These are phyloP conservation scores for Phytophthora lateralis DNA, from an alignment of 352 stramenopile species.

Conservation along the genomic window DNA sequence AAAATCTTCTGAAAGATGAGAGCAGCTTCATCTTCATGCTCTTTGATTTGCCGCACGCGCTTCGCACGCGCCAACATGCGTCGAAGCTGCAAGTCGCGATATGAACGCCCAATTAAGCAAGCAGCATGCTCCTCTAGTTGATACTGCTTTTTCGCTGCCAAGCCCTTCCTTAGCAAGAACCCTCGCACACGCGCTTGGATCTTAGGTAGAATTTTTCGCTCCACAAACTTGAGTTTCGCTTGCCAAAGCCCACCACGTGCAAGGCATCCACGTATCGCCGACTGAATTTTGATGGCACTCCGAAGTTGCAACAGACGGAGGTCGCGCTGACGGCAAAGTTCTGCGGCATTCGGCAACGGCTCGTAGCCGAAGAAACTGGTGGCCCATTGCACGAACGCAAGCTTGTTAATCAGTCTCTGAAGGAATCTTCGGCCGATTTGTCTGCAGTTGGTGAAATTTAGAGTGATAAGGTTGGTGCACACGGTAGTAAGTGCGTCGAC, in stretches of 20 bases:
- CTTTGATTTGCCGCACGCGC: constrained; percentile 56
- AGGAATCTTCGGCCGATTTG: constrained; percentile 78
- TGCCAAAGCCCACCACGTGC: constrained; percentile 73
- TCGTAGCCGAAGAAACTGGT: constrained; percentile 87
- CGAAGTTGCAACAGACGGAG: constrained; percentile 42
- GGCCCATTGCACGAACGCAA: constrained; percentile 87
- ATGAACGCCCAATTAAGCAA: constrained; percentile 48
- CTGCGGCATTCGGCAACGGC: constrained; percentile 78
- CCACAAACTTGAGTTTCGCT: constrained; percentile 72
- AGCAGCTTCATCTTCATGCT: constrained; percentile 62
- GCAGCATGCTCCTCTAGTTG: constrained; percentile 42
- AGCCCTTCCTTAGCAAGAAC: constrained; percentile 64
- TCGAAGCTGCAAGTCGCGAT: constrained; percentile 58
- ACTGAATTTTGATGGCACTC: constrained; percentile 80
- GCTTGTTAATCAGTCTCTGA: constrained; percentile 65
- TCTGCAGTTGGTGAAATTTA: constrained; percentile 85
- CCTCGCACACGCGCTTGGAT: constrained; percentile 84
- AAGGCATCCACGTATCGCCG: constrained; percentile 80
- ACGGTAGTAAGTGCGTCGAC: constrained; percentile 60
- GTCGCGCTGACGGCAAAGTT: constrained; percentile 74
- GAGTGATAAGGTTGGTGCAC: constrained; percentile 79
- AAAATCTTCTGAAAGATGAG: constrained; percentile 82
- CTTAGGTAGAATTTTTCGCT: constrained; percentile 63
- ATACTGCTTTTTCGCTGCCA: constrained; percentile 38
- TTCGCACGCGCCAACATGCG: constrained; percentile 54